These are phyloP conservation scores for Rhodamnia argentea DNA, from an alignment of 345 rosid species.

Conservation along the genomic window DNA sequence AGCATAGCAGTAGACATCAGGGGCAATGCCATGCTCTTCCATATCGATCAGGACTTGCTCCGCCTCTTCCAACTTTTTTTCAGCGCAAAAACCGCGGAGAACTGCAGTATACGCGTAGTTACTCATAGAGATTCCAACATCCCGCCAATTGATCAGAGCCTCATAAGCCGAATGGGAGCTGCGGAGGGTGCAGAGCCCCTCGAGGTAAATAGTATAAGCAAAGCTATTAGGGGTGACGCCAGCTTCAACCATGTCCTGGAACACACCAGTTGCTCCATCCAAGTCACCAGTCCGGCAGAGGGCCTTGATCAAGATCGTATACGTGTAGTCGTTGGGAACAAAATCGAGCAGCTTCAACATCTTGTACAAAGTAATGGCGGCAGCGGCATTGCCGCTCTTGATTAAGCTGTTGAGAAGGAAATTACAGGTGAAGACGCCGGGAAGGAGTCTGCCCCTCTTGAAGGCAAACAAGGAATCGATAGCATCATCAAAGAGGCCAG, in stretches of 20 bases:
- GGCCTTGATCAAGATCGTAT: slow-evolving; percentile 49
- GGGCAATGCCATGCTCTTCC: slow-evolving; percentile 36
- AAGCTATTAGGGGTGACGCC: slow-evolving; percentile 26
- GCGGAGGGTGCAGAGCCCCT: slow-evolving; percentile 48
- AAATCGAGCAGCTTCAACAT: slow-evolving; percentile 41
- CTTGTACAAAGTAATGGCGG: slow-evolving; percentile 31
- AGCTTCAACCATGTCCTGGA: slow-evolving; percentile 32
- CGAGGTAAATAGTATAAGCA: slow-evolving; percentile 44
- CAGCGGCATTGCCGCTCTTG: slow-evolving; percentile 22
- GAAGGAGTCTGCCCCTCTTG: slow-evolving; percentile 3
- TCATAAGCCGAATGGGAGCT: slow-evolving; percentile 27
- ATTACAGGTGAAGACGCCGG: slow-evolving; percentile 22
- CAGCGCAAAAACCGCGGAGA: slow-evolving; percentile 46
- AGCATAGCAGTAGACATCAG: slow-evolving; percentile 28
- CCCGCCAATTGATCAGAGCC: slow-evolving; percentile 14
- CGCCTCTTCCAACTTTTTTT: slow-evolving; percentile 48
- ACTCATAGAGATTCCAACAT: slow-evolving; percentile 19
- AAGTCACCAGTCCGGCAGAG: slow-evolving; percentile 44
- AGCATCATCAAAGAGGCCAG: background rate
- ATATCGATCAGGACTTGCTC: slow-evolving; percentile 28
- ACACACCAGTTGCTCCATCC: slow-evolving; percentile 27
- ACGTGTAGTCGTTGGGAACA: slow-evolving; percentile 42
- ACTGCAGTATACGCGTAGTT: slow-evolving; percentile 27
- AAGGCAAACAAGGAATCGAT: slow-evolving; percentile 13
- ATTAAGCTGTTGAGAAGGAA: slow-evolving; percentile 50